Evolutionary conservation across 2,329 filamentous ascomycete species (phyloP), one percentile per base, ranked within the genome.

Genomic region (Cytospora paraplurivora): DNA sequence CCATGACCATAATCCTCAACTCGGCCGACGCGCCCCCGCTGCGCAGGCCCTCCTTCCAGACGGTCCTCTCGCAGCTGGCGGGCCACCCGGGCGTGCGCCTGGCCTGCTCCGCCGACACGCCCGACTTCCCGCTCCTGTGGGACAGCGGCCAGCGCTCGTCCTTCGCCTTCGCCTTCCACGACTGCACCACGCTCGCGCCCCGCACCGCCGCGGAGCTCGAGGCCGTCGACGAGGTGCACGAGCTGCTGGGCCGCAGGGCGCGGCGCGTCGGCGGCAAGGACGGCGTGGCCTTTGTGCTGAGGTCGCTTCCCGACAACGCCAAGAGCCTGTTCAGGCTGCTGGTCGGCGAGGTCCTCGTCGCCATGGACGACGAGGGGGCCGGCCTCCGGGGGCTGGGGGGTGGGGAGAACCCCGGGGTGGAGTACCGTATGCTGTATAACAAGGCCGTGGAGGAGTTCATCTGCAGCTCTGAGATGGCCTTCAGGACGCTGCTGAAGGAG

Each of bases 391-490:
- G 27, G 27, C 27, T 4, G 27, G 74, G 74, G 4, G 78, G 76
- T 0, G 80, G 80, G 17, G 86, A 87, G 64, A 83, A 84, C 38
- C 82, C 86, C 2, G 93, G 91, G 0, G 87, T 99, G 17, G 94
- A 98, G 77, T 98, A 97, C 74, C 84, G 92, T 27, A 88, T 92
- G 69, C 76, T 99, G 68, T 99, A 98, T 73, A 93, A 96, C 74
- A 97, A 97, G 78, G 93, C 95, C 2, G 90, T 94, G 6, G 93
- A 97, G 76, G 93, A 97, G 72, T 98, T 99, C 75, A 95, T 99
- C 56, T 97, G 94, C 75, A 95, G 91, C 70, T 97, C 91, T 65
- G 95, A 98, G 78, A 93, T 98, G 85, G 93, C 92, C 67, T 98
- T 98, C 78, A 85, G 95, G 66, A 97, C 93, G 33, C 75, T 99